These are phyloP conservation scores for Solanum bulbocastanum DNA, from an alignment of 257 asterid genomes.

Conservation along the genomic window DNA sequence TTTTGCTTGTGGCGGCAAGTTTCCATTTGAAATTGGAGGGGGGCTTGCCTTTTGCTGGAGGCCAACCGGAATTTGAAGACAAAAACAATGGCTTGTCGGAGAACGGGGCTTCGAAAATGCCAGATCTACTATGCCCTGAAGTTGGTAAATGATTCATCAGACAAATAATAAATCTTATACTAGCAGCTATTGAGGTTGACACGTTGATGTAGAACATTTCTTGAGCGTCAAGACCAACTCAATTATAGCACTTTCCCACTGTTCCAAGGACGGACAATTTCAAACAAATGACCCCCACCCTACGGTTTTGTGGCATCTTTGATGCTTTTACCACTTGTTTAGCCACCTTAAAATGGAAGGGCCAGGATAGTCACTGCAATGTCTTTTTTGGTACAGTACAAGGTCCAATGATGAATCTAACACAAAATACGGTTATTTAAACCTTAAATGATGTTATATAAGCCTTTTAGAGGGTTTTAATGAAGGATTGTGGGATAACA, in stretches of 20 bases:
- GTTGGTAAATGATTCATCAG: constrained; percentile 1
- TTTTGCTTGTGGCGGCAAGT: constrained; percentile 41
- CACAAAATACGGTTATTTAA: background rate
- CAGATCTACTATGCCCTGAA: constrained; percentile 72
- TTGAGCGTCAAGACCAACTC: background rate
- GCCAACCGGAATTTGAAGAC: constrained; percentile 79
- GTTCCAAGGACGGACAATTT: background rate
- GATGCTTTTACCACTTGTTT: background rate
- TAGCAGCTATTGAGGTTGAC: background rate
- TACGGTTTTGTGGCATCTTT: background rate
- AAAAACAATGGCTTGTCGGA: constrained; percentile 63
- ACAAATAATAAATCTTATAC: background rate
- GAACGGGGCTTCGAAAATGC: constrained; percentile 74
- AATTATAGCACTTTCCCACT: background rate
- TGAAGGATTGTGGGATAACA: background rate
- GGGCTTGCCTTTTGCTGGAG: constrained; percentile 52
- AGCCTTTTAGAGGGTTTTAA: background rate
- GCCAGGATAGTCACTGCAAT: background rate
- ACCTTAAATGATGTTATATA: background rate
- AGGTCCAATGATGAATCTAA: background rate
- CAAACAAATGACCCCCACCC: background rate
- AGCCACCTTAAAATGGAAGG: background rate
- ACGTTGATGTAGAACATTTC: background rate
- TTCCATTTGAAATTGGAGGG: constrained; percentile 33
- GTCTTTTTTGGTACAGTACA: background rate